A percentile compares a stretch with the other conserved stretches of the same genome.
phyloP scores from a whole-genome alignment of 495 filamentous ascomycete species.

The Cercophora scortea region DNA sequence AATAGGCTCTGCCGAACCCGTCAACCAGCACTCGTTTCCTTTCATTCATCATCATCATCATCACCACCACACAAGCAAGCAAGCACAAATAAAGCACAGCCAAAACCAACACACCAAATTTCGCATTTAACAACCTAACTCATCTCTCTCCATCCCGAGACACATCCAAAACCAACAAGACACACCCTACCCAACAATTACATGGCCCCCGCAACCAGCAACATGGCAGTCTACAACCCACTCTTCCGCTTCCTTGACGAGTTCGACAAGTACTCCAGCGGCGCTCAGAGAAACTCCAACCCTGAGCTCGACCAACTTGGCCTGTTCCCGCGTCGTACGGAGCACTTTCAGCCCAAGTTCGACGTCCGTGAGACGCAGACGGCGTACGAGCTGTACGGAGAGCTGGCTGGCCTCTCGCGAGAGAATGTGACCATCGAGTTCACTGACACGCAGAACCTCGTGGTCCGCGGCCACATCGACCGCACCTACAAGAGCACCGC shows the following conservation, averaged over 20 bases:
- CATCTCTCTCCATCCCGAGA: too few species aligned
- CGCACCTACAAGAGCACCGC: slow-evolving; percentile 36
- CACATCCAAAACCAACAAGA: too few species aligned
- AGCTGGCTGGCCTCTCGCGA: slow-evolving; percentile 76
- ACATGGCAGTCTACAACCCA: slow-evolving; percentile 19
- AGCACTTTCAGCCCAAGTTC: slow-evolving; percentile 44
- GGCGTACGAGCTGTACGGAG: slow-evolving; percentile 75
- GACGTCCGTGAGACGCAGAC: slow-evolving; percentile 65
- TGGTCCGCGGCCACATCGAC: slow-evolving; percentile 62
- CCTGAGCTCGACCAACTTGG: too few species aligned
- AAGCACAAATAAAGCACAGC: too few species aligned
- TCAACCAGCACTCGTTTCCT: too few species aligned
- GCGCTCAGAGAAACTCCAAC: slow-evolving; percentile 6
- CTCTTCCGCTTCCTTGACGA: slow-evolving; percentile 75
- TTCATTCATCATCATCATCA: too few species aligned
- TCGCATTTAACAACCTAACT: too few species aligned
- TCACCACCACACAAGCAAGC: too few species aligned
- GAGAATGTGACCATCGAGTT: slow-evolving; percentile 78
- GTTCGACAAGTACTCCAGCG: slow-evolving; percentile 50
- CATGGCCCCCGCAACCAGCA: neutral
- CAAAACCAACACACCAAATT: too few species aligned
- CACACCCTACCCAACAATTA: too few species aligned
- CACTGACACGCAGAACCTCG: slow-evolving; percentile 67
- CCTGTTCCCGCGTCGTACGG: slow-evolving; percentile 14
- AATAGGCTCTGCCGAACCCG: too few species aligned